Percentiles rank a stretch among this genome's conserved stretches.
Conservation (phyloP, 495 filamentous ascomycete species). For the Daldinia loculata region DNA sequence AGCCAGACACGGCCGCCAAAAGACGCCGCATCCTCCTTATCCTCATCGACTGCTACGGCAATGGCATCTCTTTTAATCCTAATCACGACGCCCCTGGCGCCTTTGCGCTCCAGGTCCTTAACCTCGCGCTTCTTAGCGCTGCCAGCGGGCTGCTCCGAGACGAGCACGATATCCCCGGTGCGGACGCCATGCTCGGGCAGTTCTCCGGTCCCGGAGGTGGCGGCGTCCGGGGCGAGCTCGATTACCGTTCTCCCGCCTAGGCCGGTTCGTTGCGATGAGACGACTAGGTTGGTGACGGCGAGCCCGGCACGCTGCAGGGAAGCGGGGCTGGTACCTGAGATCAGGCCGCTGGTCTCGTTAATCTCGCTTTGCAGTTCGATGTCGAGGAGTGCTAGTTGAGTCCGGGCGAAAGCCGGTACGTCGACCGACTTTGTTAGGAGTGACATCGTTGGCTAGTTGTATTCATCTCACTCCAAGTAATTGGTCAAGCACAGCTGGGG, state of each 20-base stretch:
- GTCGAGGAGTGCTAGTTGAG: conserved; percentile 80
- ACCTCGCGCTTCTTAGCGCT: conserved; percentile 78
- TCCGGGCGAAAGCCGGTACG: conserved; percentile 77
- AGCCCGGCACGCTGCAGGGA: conserved; percentile 85
- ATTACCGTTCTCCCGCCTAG: conserved; percentile 87
- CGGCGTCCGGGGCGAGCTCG: conserved; percentile 79
- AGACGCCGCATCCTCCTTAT: conserved; percentile 67
- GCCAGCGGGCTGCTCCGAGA: conserved; percentile 76
- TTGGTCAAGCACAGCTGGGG: not conserved
- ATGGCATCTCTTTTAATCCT: conserved; percentile 70
- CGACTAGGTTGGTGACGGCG: conserved; percentile 80
- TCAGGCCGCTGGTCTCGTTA: conserved; percentile 72
- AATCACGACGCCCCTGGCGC: conserved; percentile 83
- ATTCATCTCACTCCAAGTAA: not conserved
- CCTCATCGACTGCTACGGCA: conserved; percentile 72
- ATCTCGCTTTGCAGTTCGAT: conserved; percentile 83
- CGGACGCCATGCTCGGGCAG: conserved; percentile 85
- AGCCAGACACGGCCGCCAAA: conserved; percentile 68
- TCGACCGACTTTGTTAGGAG: conserved; percentile 59
- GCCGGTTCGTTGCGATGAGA: conserved; percentile 86
- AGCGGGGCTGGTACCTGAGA: conserved; percentile 73
- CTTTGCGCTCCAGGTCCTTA: conserved; percentile 67
- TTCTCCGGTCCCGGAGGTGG: conserved; percentile 56
- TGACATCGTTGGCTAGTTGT: conserved; percentile 48
- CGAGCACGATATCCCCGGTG: conserved; percentile 85